These are phyloP conservation scores for Furcasterigmium sp. DNA, from an alignment of 2,329 filamentous ascomycete species.

Conservation along the genomic window DNA sequence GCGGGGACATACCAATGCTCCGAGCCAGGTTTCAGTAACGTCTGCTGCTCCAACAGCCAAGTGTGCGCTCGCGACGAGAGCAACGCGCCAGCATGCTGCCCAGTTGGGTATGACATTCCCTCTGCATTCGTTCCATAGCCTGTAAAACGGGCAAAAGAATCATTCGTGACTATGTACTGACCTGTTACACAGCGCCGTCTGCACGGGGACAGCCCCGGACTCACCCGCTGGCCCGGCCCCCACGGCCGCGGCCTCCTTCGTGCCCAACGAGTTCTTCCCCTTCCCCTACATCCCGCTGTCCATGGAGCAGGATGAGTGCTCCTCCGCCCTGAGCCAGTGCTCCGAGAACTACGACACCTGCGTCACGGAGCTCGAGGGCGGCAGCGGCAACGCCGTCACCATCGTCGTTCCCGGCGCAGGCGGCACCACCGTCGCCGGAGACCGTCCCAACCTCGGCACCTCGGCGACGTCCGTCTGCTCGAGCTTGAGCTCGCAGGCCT, in stretches of 20 bases:
- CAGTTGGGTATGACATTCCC: slow-evolving; percentile 34
- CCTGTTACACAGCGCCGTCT: slow-evolving; percentile 36
- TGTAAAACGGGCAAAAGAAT: too few species aligned
- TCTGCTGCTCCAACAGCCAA: slow-evolving; percentile 48
- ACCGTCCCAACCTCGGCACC: slow-evolving; percentile 30
- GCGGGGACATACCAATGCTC: slow-evolving; percentile 46
- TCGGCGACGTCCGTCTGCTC: slow-evolving; percentile 50
- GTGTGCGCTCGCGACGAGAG: slow-evolving; percentile 43
- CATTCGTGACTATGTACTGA: too few species aligned
- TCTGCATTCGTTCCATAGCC: background rate
- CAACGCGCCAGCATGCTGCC: slow-evolving; percentile 49
- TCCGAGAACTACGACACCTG: slow-evolving; percentile 49
- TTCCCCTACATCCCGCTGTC: slow-evolving; percentile 53
- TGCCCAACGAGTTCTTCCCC: slow-evolving; percentile 53
- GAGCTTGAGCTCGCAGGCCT: slow-evolving; percentile 48
- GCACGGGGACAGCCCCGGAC: slow-evolving; percentile 48
- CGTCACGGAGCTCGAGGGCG: slow-evolving; percentile 39
- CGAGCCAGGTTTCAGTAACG: slow-evolving; percentile 35
- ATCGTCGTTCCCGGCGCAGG: slow-evolving; percentile 49
- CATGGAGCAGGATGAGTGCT: slow-evolving; percentile 48
- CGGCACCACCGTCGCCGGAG: slow-evolving; percentile 44
- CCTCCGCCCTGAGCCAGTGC: slow-evolving; percentile 45
- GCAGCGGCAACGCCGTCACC: slow-evolving; percentile 45
- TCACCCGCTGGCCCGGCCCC: slow-evolving; percentile 29
- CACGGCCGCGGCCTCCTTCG: slow-evolving; percentile 40